phyloP scores from a whole-genome alignment of 1,284 basidiomycete genomes.

The Chondrostereum purpureum region DNA sequence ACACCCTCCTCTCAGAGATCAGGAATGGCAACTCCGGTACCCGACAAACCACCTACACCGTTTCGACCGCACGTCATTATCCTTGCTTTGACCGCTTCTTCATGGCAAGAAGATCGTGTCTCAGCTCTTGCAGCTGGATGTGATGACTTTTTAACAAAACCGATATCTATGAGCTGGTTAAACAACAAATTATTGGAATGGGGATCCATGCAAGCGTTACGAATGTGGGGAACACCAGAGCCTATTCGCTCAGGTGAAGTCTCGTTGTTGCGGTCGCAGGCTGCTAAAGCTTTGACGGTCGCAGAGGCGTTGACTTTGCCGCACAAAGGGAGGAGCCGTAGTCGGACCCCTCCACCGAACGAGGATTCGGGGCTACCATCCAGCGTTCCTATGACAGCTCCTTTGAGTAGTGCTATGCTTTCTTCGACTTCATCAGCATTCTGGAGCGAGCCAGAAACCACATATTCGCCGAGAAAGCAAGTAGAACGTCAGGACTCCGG shows the following conservation, averaged over 20 bases:
- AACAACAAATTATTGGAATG: constrained; percentile 99
- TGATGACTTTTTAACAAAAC: constrained; percentile 98
- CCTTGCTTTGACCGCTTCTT: constrained; percentile 95
- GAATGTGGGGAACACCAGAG: constrained; percentile 76
- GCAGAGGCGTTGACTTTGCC: constrained; percentile 67
- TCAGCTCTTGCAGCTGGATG: constrained; percentile 95
- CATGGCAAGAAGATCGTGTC: constrained; percentile 87
- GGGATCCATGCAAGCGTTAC: constrained; percentile 84
- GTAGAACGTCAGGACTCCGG: background rate
- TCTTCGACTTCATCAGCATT: constrained; percentile 18
- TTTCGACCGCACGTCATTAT: constrained; percentile 96
- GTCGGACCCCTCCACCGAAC: background rate
- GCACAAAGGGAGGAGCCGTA: background rate
- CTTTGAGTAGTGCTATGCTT: background rate
- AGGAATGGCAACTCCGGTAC: constrained; percentile 33
- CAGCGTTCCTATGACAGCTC: constrained; percentile 1
- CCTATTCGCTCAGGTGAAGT: constrained; percentile 12
- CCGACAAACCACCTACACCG: constrained; percentile 35
- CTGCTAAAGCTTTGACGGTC: constrained; percentile 55
- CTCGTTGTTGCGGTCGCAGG: constrained; percentile 30
- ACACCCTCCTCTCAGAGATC: constrained; percentile 24
- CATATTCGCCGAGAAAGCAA: background rate
- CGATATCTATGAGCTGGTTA: constrained; percentile 91
- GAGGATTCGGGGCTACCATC: too few relatives aligned
- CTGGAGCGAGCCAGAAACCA: constrained; percentile 13